Conservation (phyloP, 2,329 filamentous ascomycete species). For the Didymella glomerata region DNA sequence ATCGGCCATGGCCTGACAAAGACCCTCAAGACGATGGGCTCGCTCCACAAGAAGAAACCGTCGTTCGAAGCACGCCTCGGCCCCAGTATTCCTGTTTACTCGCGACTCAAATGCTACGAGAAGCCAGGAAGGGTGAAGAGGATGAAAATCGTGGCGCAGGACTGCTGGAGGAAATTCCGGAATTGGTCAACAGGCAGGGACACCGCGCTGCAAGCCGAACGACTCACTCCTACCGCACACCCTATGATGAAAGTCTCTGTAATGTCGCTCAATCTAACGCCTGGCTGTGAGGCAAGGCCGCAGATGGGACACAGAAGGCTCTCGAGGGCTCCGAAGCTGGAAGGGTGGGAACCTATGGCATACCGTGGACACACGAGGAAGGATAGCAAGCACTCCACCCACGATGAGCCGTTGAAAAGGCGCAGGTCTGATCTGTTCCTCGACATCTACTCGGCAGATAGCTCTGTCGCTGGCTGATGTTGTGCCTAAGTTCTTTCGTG, state of each 20-base stretch:
- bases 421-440: slow-evolving; percentile 15
- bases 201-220: background rate
- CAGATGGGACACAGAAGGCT: background rate
- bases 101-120: slow-evolving; percentile 8
- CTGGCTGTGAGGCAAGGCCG: background rate
- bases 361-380: background rate
- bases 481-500: background rate
- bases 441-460: slow-evolving; percentile 1
- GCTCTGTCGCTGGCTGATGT: background rate
- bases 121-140: slow-evolving; percentile 8
- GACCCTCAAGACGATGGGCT: slow-evolving; percentile 7
- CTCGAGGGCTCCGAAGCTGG: background rate
- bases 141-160: slow-evolving; percentile 1
- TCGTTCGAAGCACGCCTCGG: slow-evolving; percentile 6
- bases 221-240: background rate
- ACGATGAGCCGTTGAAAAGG: background rate
- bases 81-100: background rate
- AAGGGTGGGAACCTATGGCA: background rate
- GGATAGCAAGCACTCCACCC: slow-evolving; percentile 4
- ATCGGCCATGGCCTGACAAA: slow-evolving; percentile 7
- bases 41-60: background rate
- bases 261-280: background rate
- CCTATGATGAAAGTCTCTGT: background rate
- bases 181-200: slow-evolving; percentile 11
- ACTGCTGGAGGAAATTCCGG: slow-evolving; percentile 13